Conservation (phyloP, 2,329 filamentous ascomycete genomes). For the Fusarium sp. region DNA sequence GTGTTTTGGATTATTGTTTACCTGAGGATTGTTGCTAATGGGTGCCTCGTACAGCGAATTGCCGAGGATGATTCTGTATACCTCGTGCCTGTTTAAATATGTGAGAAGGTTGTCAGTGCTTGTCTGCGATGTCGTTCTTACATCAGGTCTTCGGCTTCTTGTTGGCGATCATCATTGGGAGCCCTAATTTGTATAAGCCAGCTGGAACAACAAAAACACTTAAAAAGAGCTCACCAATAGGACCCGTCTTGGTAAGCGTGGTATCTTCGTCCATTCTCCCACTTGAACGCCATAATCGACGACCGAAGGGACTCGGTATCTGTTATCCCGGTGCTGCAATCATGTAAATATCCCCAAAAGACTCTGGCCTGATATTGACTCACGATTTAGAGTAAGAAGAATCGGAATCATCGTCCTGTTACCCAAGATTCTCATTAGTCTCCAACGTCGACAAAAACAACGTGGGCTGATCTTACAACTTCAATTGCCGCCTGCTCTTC, state of each 20-base stretch:
- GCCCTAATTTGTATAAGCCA: conserved; percentile 15
- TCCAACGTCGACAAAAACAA: fast-evolving
- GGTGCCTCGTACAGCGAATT: conserved; percentile 46
- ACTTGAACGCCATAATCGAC: conserved; percentile 41
- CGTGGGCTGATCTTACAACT: neutral
- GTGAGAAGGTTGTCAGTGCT: fast-evolving
- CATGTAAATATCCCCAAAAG: fast-evolving
- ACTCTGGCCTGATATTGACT: fast-evolving
- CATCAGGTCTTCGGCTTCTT: conserved; percentile 43
- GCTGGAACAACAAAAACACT: fast-evolving
- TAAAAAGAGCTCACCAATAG: conserved; percentile 37
- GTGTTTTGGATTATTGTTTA: fast-evolving
- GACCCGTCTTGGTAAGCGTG: conserved; percentile 56
- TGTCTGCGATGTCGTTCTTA: fast-evolving
- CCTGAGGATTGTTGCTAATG: conserved; percentile 41
- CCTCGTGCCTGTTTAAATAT: conserved; percentile 30
- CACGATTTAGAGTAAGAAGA: conserved; percentile 27
- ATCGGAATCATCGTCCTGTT: conserved; percentile 22
- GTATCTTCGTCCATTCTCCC: conserved; percentile 59
- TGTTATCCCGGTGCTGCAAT: conserved; percentile 3
- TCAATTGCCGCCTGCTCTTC: conserved; percentile 2
- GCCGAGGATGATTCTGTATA: conserved; percentile 41
- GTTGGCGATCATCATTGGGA: conserved; percentile 41
- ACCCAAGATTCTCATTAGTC: neutral
- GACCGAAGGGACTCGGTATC: conserved; percentile 31